Evolutionary conservation across 2,329 filamentous ascomycete genomes (phyloP), one percentile per base, ranked within the genome.

Genomic region (Fusarium sp.): DNA sequence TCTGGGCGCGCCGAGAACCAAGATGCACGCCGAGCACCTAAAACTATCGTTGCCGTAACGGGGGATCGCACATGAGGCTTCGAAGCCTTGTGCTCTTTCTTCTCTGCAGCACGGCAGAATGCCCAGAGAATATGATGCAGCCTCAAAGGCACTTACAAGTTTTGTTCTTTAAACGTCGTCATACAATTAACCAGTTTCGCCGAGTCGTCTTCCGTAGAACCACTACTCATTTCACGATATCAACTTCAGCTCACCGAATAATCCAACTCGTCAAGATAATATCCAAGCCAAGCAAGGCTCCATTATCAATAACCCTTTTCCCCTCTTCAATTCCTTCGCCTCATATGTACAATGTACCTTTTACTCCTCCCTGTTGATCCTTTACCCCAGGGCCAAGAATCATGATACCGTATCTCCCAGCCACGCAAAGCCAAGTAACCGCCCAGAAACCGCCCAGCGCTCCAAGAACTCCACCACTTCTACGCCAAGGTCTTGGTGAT

Each of bases 401-500:
- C 30, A 58, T 55, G 53, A 63, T 63, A 55, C 58, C 21, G 28
- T 41, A 14, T 43, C 42, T 32, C 42, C 21, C 54, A 21, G 42
- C 43, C 49, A 55, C 47, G 66, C n/a, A 47, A 55, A 64, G 43
- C 67, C 63, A 55, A 69, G 67, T 32, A 32, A 63, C 32, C 41
- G 62, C 67, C 67, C 46, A 69, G 62, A 37, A 32, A 63, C 32
- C 41, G 62, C 67, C 67, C 46, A 70, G 62, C 50, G 25, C 12
- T 51, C 18, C 32, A 59, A 66, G 48, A 54, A 63, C 28, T 58
- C 49, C 49, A 63, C 45, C 27, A 34, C 49, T 49, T 54, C 62
- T 20, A 21, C 49, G 73, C 73, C 73, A 75, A 75, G 72, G 51
- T 64, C 69, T 75, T 74, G 69, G 63, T 30, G 54, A 69, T 72